Conservation (phyloP, 2,329 filamentous ascomycete species). For the Colletotrichum sp. region DNA sequence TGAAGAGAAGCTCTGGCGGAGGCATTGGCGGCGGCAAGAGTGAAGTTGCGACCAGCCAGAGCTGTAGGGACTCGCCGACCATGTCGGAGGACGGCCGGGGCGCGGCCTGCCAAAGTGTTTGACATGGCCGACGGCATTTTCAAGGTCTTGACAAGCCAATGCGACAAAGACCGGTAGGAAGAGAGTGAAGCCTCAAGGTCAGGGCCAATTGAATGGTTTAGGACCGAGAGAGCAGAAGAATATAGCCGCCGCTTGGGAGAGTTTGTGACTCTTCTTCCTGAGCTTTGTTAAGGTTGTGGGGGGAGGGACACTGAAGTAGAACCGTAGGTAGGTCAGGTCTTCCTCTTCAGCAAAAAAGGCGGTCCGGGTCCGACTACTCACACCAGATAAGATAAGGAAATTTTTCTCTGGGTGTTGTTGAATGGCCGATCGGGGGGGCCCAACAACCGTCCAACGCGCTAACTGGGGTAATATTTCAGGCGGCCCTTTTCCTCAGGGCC, state of each 20-base stretch:
- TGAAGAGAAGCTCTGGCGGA: slow-evolving; percentile 36
- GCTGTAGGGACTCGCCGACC: slow-evolving; percentile 53
- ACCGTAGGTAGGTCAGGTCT: neutral
- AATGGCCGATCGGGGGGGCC: slow-evolving; percentile 15
- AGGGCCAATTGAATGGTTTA: slow-evolving; percentile 23
- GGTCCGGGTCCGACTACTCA: slow-evolving; percentile 4
- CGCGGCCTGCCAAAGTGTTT: slow-evolving; percentile 56
- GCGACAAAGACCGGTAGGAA: neutral
- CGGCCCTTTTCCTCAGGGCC: neutral
- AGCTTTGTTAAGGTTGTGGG: slow-evolving; percentile 16
- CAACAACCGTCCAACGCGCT: slow-evolving; percentile 12
- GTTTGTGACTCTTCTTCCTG: slow-evolving; percentile 21
- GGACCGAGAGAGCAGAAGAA: slow-evolving; percentile 13
- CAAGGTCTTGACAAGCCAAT: slow-evolving; percentile 3
- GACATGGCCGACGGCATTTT: slow-evolving; percentile 45
- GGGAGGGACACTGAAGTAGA: neutral
- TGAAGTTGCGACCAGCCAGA: slow-evolving; percentile 49
- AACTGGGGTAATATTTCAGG: slow-evolving; percentile 1
- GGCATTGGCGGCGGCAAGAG: slow-evolving; percentile 36
- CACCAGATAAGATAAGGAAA: slow-evolving; percentile 24
- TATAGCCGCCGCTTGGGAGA: slow-evolving; percentile 15
- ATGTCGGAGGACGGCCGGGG: slow-evolving; percentile 62
- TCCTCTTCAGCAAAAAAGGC: slow-evolving; percentile 21
- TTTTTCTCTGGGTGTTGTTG: slow-evolving; percentile 21
- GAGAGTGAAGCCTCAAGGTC: slow-evolving; percentile 11